A percentile compares a stretch with the other conserved stretches of the same genome.
Evolutionary conservation across 345 rosid genomes (phyloP).

Genomic region (Nephelium lappaceum): DNA sequence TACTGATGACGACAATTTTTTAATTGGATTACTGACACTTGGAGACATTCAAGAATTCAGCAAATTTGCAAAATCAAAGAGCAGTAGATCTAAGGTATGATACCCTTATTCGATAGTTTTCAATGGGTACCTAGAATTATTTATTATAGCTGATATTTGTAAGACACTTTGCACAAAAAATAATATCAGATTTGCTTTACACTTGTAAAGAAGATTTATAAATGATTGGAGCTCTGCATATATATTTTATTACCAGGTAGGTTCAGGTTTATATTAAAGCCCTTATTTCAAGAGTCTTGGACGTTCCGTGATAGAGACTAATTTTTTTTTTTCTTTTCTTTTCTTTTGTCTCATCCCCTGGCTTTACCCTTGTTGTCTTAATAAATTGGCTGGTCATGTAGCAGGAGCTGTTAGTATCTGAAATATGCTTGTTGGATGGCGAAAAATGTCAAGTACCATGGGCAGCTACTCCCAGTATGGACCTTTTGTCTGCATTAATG

Average conservation of each 20-base stretch:
- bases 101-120: constrained; percentile 12
- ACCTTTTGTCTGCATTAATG: constrained; percentile 58
- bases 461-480: constrained; percentile 77
- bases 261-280: not conserved
- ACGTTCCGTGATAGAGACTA: not conserved
- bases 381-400: constrained; percentile 17
- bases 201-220: not conserved
- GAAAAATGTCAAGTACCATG: constrained; percentile 59
- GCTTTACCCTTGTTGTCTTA: not conserved
- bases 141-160: not conserved
- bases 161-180: not conserved
- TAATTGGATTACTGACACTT: constrained; percentile 70
- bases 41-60: constrained; percentile 63
- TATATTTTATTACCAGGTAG: not conserved
- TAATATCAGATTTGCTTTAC: not conserved
- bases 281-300: not conserved
- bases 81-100: constrained; percentile 54
- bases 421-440: constrained; percentile 55
- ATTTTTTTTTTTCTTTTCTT: not conserved
- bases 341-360: not conserved
- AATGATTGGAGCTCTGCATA: not conserved
- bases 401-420: constrained; percentile 66
- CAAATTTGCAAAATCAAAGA: constrained; percentile 44
- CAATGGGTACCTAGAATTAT: not conserved
- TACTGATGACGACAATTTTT: constrained; percentile 60